Percentiles rank a stretch among this genome's conserved stretches.
Evolutionary conservation across 1,284 basidiomycete species (phyloP).

Genomic region (Pascua sp.): DNA sequence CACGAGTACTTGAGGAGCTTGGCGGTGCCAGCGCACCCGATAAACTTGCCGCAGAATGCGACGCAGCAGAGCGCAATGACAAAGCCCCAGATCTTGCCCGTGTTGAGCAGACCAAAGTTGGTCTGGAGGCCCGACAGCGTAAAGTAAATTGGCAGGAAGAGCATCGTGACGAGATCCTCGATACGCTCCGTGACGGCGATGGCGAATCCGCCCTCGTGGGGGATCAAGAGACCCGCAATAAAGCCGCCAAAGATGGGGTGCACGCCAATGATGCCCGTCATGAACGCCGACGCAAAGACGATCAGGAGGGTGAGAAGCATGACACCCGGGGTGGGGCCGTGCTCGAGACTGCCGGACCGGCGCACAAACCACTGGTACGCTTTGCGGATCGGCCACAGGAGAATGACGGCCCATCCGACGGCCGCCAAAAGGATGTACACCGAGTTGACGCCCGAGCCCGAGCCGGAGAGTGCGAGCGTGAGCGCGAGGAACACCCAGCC

Average conservation of each 20-base stretch:
- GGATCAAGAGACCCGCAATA: slow-evolving; percentile 81
- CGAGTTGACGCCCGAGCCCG: slow-evolving; percentile 56
- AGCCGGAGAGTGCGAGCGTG: slow-evolving; percentile 82
- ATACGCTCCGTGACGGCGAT: slow-evolving; percentile 71
- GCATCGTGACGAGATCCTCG: slow-evolving; percentile 63
- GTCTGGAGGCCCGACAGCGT: slow-evolving; percentile 76
- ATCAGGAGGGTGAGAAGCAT: slow-evolving; percentile 73
- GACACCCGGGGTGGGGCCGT: slow-evolving; percentile 67
- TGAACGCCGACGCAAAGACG: slow-evolving; percentile 74
- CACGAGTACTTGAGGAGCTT: slow-evolving; percentile 64
- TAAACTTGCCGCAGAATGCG: slow-evolving; percentile 74
- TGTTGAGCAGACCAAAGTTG: slow-evolving; percentile 72
- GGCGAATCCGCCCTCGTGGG: slow-evolving; percentile 79
- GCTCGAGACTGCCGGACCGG: slow-evolving; percentile 72
- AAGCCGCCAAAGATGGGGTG: slow-evolving; percentile 82
- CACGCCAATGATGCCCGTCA: slow-evolving; percentile 72
- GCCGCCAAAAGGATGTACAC: slow-evolving; percentile 78
- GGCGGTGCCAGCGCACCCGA: slow-evolving; percentile 64
- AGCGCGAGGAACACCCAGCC: slow-evolving; percentile 69
- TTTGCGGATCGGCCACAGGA: slow-evolving; percentile 68
- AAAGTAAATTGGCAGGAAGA: slow-evolving; percentile 85
- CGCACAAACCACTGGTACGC: slow-evolving; percentile 68
- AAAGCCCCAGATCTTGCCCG: slow-evolving; percentile 78
- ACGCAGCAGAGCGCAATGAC: slow-evolving; percentile 74
- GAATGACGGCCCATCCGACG: slow-evolving; percentile 73